Evolutionary conservation across 148 eudicot species (phyloP).

Genomic region (Fagopyrum esculentum): DNA sequence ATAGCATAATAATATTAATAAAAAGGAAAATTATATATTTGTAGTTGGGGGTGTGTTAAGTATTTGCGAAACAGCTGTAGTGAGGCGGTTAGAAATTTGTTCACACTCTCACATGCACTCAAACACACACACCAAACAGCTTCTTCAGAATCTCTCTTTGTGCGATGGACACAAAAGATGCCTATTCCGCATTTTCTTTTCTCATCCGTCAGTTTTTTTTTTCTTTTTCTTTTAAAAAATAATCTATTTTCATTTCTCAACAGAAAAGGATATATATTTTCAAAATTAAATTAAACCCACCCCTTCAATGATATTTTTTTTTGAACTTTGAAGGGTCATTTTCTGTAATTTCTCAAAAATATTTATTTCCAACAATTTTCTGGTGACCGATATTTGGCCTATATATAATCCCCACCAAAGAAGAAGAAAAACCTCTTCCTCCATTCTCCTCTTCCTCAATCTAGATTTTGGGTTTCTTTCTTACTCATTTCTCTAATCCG

Average conservation of each 20-base stretch:
- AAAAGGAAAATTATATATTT: too few species aligned
- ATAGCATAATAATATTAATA: too few species aligned
- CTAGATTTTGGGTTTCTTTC: neutral
- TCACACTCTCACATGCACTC: conserved; percentile 7
- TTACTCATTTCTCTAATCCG: neutral
- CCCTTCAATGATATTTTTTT: neutral
- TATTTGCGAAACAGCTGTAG: conserved; percentile 7
- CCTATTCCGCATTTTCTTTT: neutral
- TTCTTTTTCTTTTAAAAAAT: neutral
- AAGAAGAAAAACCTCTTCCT: conserved; percentile 24
- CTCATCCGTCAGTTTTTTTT: neutral
- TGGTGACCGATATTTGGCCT: neutral
- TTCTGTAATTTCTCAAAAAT: neutral
- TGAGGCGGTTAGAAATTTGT: conserved; percentile 3
- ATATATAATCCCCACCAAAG: neutral
- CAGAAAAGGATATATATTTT: neutral
- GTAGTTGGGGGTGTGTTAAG: neutral
- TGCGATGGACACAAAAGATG: conserved; percentile 7
- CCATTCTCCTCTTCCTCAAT: conserved; percentile 15
- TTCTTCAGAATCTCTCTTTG: neutral
- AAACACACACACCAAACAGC: neutral
- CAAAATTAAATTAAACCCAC: neutral
- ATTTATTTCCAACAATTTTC: neutral
- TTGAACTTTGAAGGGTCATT: neutral
- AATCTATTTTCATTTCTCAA: neutral